A percentile compares a stretch with the other conserved stretches of the same genome.
These are phyloP conservation scores for Pholiota microspora DNA, from an alignment of 768 basidiomycete species.

Conservation along the genomic window DNA sequence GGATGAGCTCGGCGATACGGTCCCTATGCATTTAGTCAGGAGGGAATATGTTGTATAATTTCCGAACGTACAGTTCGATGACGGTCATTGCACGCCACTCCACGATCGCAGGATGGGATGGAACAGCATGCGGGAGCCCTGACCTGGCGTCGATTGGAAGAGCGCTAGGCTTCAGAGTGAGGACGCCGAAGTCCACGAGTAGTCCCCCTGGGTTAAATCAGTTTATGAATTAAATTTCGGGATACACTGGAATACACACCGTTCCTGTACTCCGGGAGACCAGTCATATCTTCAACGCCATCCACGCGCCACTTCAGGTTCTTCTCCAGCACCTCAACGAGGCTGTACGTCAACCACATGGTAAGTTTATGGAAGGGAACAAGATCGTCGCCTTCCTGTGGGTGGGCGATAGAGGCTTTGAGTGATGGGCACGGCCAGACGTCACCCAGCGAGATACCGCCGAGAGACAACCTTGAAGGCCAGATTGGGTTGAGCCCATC, in stretches of 20 bases:
- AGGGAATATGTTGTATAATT: too few relatives aligned
- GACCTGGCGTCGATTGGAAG: constrained; percentile 50
- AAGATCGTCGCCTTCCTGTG: constrained; percentile 58
- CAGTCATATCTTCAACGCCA: constrained; percentile 83
- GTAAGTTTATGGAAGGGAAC: constrained; percentile 98
- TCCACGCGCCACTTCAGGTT: constrained; percentile 80
- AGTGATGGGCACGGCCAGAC: constrained; percentile 83
- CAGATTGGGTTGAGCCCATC: constrained; percentile 85
- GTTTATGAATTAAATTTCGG: neutral
- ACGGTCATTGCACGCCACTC: constrained; percentile 98
- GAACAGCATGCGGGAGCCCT: constrained; percentile 59
- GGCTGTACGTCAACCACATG: constrained; percentile 89
- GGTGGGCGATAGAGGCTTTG: constrained; percentile 13
- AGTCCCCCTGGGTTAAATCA: constrained; percentile 78
- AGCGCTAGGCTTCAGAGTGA: constrained; percentile 59
- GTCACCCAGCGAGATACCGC: constrained; percentile 77
- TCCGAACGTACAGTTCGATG: constrained; percentile 77
- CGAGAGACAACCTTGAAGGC: constrained; percentile 76
- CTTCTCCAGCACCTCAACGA: constrained; percentile 81
- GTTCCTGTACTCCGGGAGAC: constrained; percentile 93
- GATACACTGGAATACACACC: constrained; percentile 42
- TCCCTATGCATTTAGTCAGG: constrained; percentile 51
- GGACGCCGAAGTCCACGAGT: constrained; percentile 78
- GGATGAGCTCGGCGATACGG: constrained; percentile 71
- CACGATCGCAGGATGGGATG: constrained; percentile 87